These are phyloP conservation scores for Fusarium sp. DNA, from an alignment of 2,329 filamentous ascomycete species.

Conservation along the genomic window DNA sequence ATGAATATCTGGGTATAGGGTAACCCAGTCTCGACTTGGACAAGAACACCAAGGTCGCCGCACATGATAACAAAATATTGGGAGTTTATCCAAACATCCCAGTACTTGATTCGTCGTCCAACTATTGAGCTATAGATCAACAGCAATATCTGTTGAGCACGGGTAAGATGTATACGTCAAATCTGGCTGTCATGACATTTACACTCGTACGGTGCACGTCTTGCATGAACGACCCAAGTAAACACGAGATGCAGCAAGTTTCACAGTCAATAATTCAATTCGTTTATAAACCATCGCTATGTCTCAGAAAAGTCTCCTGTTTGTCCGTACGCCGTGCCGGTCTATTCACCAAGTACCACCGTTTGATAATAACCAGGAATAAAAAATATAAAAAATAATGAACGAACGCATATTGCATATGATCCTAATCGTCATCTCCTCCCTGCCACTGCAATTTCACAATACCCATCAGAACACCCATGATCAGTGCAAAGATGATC, in stretches of 20 bases:
- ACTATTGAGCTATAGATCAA: background rate
- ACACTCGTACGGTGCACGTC: too few relatives aligned
- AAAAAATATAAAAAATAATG: background rate
- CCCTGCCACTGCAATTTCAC: conserved; percentile 40
- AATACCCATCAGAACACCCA: conserved; percentile 46
- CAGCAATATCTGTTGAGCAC: too few relatives aligned
- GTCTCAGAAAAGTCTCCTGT: background rate
- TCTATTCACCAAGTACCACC: background rate
- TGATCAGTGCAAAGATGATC: conserved; percentile 44
- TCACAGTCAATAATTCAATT: background rate
- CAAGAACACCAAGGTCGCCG: background rate
- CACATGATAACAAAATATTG: background rate
- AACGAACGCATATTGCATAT: background rate
- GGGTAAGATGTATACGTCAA: too few relatives aligned
- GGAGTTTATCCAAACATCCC: background rate
- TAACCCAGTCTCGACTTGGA: background rate
- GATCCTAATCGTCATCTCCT: conserved; percentile 17
- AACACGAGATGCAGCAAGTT: background rate
- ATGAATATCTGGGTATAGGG: background rate
- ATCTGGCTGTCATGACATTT: too few relatives aligned
- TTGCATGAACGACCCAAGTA: too few relatives aligned
- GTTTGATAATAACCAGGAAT: background rate
- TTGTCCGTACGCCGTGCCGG: conserved; percentile 21
- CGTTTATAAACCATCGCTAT: background rate
- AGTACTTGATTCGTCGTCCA: background rate